These are phyloP conservation scores for Aureobasidium sp. DNA, from an alignment of 2,329 filamentous ascomycete species.

Conservation along the genomic window DNA sequence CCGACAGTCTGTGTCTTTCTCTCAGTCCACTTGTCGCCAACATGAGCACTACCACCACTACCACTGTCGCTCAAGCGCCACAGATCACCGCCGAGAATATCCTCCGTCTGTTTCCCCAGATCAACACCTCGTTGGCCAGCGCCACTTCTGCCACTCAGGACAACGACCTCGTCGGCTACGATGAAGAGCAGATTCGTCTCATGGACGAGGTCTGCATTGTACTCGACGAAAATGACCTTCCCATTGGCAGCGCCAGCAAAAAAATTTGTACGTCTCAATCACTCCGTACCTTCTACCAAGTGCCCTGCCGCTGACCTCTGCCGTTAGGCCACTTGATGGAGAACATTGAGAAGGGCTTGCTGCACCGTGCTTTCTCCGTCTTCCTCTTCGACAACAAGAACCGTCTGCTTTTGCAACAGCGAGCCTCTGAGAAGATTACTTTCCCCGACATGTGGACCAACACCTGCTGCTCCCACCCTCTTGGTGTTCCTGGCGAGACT, in stretches of 20 bases:
- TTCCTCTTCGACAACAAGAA: slow-evolving; percentile 96
- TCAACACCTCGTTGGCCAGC: slow-evolving; percentile 54
- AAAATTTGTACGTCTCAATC: slow-evolving; percentile 69
- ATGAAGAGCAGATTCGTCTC: slow-evolving; percentile 92
- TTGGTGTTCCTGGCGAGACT: slow-evolving; percentile 86
- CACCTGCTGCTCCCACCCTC: slow-evolving; percentile 96
- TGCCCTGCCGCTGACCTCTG: neutral
- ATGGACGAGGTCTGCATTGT: slow-evolving; percentile 99
- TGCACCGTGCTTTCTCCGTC: slow-evolving; percentile 95
- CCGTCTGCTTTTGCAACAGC: slow-evolving; percentile 88
- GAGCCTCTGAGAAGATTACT: slow-evolving; percentile 93
- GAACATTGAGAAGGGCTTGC: slow-evolving; percentile 92
- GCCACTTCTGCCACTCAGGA: slow-evolving; percentile 53
- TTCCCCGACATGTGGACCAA: slow-evolving; percentile 99
- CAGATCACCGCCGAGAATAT: slow-evolving; percentile 81
- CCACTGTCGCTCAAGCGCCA: slow-evolving; percentile 34
- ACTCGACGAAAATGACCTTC: slow-evolving; percentile 80
- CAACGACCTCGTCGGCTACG: slow-evolving; percentile 76
- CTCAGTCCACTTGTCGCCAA: neutral
- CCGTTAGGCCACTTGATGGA: slow-evolving; percentile 86
- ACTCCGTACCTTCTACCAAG: neutral
- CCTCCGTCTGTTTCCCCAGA: slow-evolving; percentile 79
- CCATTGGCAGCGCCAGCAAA: slow-evolving; percentile 95
- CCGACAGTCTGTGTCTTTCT: neutral
- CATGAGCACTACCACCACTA: slow-evolving; percentile 28